These are phyloP conservation scores for Aspergillus melleus DNA, from an alignment of 2,329 filamentous ascomycete species.

Conservation along the genomic window DNA sequence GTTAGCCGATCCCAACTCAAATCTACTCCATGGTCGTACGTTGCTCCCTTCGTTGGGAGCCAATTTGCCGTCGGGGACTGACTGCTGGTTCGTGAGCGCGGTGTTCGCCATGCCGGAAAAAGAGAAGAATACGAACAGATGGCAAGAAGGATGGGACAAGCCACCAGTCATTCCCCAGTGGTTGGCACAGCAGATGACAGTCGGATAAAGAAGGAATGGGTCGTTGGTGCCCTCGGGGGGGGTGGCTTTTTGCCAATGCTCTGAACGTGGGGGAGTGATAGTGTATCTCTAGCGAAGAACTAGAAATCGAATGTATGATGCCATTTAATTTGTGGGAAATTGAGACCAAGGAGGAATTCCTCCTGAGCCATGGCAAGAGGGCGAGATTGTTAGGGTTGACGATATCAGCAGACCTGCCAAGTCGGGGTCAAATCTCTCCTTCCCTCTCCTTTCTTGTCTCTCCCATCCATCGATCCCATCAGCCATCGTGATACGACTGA, in stretches of 20 bases:
- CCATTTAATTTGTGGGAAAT: not conserved
- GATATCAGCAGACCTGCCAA: conserved; percentile 1
- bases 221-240: not conserved
- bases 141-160: conserved; percentile 62
- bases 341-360: not conserved
- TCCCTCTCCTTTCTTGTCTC: not conserved
- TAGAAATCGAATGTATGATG: not conserved
- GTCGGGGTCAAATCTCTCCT: not conserved
- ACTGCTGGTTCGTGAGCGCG: conserved; percentile 67
- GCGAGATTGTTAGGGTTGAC: not conserved
- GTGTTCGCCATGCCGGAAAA: conserved; percentile 69
- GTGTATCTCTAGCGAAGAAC: not conserved
- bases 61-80: conserved; percentile 58
- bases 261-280: not conserved
- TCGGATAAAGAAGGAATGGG: not conserved
- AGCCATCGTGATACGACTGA: not conserved
- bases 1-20: conserved; percentile 76
- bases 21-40: conserved; percentile 70
- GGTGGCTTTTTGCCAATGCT: not conserved
- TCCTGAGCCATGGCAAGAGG: not conserved
- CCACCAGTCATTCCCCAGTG: conserved; percentile 61
- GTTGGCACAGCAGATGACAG: conserved; percentile 55
- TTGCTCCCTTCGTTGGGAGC: conserved; percentile 69
- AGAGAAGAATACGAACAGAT: conserved; percentile 40
- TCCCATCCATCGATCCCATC: not conserved